Conservation (phyloP, 805 yeast species). For the Metschnikowia matae region DNA sequence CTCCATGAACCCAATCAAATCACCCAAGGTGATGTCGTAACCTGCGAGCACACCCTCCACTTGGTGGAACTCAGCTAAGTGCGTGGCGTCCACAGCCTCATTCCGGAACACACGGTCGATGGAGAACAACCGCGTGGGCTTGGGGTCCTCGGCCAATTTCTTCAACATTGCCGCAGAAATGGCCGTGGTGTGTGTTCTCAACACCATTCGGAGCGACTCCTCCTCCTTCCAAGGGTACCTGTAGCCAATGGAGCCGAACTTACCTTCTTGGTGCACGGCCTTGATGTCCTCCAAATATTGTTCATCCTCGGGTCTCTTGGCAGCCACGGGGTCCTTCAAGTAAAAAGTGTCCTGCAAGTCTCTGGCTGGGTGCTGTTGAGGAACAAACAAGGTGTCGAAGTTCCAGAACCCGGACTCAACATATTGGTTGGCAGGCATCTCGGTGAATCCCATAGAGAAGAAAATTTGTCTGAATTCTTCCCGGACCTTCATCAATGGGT, state of each 20-base stretch:
- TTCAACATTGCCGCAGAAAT: constrained; percentile 86
- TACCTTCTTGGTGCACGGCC: constrained; percentile 84
- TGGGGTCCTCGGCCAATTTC: constrained; percentile 80
- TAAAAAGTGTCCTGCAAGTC: constrained; percentile 98
- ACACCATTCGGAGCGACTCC: constrained; percentile 85
- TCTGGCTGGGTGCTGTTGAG: constrained; percentile 99
- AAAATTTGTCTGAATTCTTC: constrained; percentile 97
- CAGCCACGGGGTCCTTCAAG: constrained; percentile 84
- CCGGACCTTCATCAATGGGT: constrained; percentile 93
- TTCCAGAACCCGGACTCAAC: constrained; percentile 99
- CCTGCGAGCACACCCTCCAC: constrained; percentile 99
- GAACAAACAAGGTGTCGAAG: constrained; percentile 92
- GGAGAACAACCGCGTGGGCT: constrained; percentile 87
- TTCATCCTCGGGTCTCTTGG: constrained; percentile 79
- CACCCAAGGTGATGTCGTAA: constrained; percentile 90
- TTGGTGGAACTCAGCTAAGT: constrained; percentile 98
- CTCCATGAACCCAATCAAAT: constrained; percentile 96
- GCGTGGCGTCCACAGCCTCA: constrained; percentile 99
- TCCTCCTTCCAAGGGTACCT: constrained; percentile 95
- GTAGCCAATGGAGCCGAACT: constrained; percentile 93
- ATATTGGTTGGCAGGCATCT: constrained; percentile 98
- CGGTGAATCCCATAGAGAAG: constrained; percentile 96
- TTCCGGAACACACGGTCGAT: constrained; percentile 98
- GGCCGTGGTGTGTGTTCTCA: constrained; percentile 97
- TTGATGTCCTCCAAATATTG: constrained; percentile 73